Base-by-base conservation (phyloP, 129 eudicot genomes). In the Artemisia argyi region DNA sequence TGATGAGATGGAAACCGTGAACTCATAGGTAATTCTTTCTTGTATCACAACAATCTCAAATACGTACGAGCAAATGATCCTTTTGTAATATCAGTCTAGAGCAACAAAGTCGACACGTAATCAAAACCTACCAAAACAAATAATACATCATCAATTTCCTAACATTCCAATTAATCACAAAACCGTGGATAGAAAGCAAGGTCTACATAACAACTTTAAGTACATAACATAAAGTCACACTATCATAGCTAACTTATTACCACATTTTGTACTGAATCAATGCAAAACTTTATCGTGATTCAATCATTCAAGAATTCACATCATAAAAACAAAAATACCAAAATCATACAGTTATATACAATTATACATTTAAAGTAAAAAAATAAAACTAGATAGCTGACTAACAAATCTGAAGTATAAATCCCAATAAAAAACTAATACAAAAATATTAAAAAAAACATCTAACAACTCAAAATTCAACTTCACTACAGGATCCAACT, bases 1-100 rank as follows among this genome's bases (percentile, higher is more conserved):
- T 91, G 84, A 74, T 91, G 97, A 63, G 96, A 91, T 50, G 89
- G 95, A 73, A 88, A 91, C 20, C 97, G 85, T 47, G 97, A 91
- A 82, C 97, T 90, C 97, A 91, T 85, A 8, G 46, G 46, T 39
- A 39, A 39, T 39, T 39, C 49, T 64, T 69, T 71, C 56, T 51
- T 61, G 51, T 32, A 48, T 65, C 63, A 65, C 57, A 62, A 51
- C 54, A 65, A 60, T 61, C 16, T 55, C 57, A 7, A 69, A 28
- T n/a, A 48, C 48, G 35, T 16, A 65, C 44, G 24, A 50, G 69
- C 18, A 63, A 61, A 71, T 12, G 49, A 48, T 55, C 24, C 44
- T 64, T 77, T 71, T 5, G 44, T 63, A 9, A 55, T 78, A 24
- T 71, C 73, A 55, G 73, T 28, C 60, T 78, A 71, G 4, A 53